Evolutionary conservation across 1,284 basidiomycete species (phyloP).

Genomic region (Apiotrichum gamsii): DNA sequence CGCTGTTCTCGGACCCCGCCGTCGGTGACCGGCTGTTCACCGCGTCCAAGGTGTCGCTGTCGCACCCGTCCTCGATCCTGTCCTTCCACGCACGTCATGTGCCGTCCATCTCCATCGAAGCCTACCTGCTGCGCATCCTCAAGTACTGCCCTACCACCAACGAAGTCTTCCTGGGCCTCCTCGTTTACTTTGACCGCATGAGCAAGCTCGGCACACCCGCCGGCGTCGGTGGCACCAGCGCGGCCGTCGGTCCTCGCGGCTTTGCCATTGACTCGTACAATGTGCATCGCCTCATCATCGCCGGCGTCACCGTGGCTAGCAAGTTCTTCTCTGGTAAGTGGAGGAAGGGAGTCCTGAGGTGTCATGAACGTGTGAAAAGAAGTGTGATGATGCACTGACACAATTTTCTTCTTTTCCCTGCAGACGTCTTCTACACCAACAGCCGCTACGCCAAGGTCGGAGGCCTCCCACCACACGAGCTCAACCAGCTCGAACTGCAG

Average conservation of each 20-base stretch:
- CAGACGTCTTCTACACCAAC: constrained; percentile 98
- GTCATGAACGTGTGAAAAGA: too few relatives aligned
- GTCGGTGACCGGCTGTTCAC: constrained; percentile 46
- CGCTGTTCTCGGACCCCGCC: constrained; percentile 46
- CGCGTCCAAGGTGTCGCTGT: constrained; percentile 70
- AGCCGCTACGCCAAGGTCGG: constrained; percentile 98
- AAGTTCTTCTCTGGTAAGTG: constrained; percentile 78
- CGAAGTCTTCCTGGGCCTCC: constrained; percentile 87
- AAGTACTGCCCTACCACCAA: constrained; percentile 99
- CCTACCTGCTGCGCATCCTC: constrained; percentile 88
- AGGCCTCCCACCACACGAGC: constrained; percentile 84
- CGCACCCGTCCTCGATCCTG: constrained; percentile 72
- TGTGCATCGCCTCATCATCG: constrained; percentile 91
- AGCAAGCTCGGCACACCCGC: constrained; percentile 44
- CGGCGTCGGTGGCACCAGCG: constrained; percentile 31
- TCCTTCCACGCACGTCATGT: constrained; percentile 95
- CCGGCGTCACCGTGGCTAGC: constrained; percentile 93
- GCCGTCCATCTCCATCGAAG: constrained; percentile 88
- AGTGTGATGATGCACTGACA: neutral
- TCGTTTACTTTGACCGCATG: constrained; percentile 93
- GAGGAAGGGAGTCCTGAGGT: neutral
- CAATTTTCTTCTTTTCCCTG: too few relatives aligned
- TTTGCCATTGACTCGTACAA: constrained; percentile 98
- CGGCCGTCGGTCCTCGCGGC: constrained; percentile 46
- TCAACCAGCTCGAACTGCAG: constrained; percentile 95